Percentiles rank a stretch among this genome's conserved stretches.
These are phyloP conservation scores for Penicillium tannophilum DNA, from an alignment of 495 filamentous ascomycete genomes.

Conservation along the genomic window DNA sequence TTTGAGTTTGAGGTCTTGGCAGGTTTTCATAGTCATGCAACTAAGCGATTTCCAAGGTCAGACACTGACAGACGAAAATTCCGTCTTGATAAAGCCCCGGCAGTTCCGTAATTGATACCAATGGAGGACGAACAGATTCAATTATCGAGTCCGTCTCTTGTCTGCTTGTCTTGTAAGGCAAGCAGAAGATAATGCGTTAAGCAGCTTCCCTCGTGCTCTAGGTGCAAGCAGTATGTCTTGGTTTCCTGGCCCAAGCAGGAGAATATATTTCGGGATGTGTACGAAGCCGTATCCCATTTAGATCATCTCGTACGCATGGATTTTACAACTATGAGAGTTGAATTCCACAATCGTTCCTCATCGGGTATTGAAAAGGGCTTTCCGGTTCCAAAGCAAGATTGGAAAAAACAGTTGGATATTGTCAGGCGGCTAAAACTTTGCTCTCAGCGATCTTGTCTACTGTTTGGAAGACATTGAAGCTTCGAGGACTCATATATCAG, in stretches of 20 bases:
- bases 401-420: neutral
- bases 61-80: too few species aligned
- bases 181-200: conserved; percentile 3
- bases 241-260: neutral
- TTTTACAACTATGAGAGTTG: neutral
- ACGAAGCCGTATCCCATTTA: neutral
- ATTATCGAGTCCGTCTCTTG: neutral
- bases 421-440: neutral
- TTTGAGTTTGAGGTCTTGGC: too few species aligned
- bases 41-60: too few species aligned
- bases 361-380: neutral
- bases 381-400: neutral
- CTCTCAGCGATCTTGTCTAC: neutral
- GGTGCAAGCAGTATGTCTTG: neutral
- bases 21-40: too few species aligned
- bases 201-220: neutral
- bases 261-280: neutral
- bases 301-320: neutral
- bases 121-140: too few species aligned
- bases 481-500: neutral
- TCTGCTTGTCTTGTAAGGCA: neutral
- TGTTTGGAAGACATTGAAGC: neutral
- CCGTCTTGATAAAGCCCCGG: too few species aligned
- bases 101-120: too few species aligned
- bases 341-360: too few species aligned